Evolutionary conservation across 2,329 filamentous ascomycete genomes (phyloP), one percentile per base, ranked within the genome.

Genomic region (Colletotrichum sublineola): DNA sequence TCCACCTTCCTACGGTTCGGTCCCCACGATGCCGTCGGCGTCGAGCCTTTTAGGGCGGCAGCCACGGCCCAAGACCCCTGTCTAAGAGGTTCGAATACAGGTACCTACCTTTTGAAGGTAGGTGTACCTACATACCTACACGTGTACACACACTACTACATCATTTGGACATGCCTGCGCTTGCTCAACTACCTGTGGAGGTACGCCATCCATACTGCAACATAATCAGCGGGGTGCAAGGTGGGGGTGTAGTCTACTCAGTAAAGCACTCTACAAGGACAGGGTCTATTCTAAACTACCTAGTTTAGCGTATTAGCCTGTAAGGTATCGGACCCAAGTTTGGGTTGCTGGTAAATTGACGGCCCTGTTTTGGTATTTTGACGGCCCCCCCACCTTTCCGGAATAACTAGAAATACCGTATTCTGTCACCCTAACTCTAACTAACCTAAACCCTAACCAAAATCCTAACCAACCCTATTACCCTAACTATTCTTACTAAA

Each of bases 21-120:
- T 53, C 63, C 42, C 68, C 61, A 71, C 42, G 52, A 24, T 48
- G 48, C 68, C 57, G 33, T 71, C 42, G 57, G 68, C 55, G 55
- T 67, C 56, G 56, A 46, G 50, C 44, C 68, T 50, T 57, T 68
- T 44, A 55, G 66, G 55, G 55, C 52, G 50, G 58, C 57, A 40
- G 64, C 48, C 50, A 53, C 61, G 61, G 48, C 61, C 31, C 36
- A 63, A 44, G 44, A 18, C 6, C 42, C 42, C n/a, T 38, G 18
- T 29, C n/a, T 15, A n/a, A 9, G 20, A 46, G 20, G 44, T 4
- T n/a, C 20, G 44, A n/a, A 46, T 46, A 44, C 24, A 24, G 5
- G 14, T 42, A 42, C 40, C 3, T 42, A 44, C 8, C 18, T 24
- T 24, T 24, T 24, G 24, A 24, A 24, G 24, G 24, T 24, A 24